Conservation (phyloP, 129 eudicot genomes). For the Helianthus tuberosus region DNA sequence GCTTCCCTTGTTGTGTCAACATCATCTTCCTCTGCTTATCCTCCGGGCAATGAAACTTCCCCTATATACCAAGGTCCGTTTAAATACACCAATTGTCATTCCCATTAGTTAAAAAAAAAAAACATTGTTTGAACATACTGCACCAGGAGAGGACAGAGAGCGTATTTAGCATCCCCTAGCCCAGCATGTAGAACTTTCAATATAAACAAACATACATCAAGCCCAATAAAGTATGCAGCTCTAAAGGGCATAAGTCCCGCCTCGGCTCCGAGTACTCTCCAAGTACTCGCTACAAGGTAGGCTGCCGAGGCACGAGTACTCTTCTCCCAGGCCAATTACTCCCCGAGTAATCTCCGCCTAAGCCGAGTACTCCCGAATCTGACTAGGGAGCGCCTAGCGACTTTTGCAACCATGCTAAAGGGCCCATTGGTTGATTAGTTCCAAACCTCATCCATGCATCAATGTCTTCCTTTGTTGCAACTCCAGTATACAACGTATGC, state of each 20-base stretch:
- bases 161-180: conserved; percentile 75
- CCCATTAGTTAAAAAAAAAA: background rate
- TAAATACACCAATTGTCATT: background rate
- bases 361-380: no score
- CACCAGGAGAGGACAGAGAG: conserved; percentile 84
- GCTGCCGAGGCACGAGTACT: no score
- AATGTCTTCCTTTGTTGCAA: conserved; percentile 91
- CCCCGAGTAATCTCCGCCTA: no score
- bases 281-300: no score
- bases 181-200: conserved; percentile 80
- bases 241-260: no score
- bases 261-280: no score
- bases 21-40: conserved; percentile 85
- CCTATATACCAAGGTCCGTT: conserved; percentile 41
- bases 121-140: conserved; percentile 53
- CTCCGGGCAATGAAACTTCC: conserved; percentile 95
- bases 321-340: no score
- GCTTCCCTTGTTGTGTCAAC: conserved; percentile 85
- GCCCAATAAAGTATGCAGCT: conserved; percentile 89
- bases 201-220: conserved; percentile 41
- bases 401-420: no score
- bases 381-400: no score
- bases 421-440: conserved; percentile 95
- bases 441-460: conserved; percentile 95
- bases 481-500: conserved; percentile 66